Evolutionary conservation across 148 eudicot genomes (phyloP), one percentile per base, ranked within the genome.

Genomic region (Chenopodium formosanum): DNA sequence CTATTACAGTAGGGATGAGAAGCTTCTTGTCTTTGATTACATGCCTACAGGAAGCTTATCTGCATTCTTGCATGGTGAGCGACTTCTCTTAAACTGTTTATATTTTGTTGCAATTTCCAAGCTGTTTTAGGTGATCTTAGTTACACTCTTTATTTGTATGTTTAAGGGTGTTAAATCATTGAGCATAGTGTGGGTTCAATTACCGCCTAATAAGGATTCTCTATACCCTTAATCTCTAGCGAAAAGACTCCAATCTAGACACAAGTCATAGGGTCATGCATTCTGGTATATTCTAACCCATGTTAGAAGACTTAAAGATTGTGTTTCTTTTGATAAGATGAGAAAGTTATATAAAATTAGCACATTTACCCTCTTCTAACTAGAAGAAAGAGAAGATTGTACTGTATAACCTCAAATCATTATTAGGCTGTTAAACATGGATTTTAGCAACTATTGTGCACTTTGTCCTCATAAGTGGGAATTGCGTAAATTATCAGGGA

Each of bases 31-130:
- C 50, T 90, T 83, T 86, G 98, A 94, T 73, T 94, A 94, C 88
- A 87, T 94, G 94, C 92, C 95, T 10, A 87, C 87, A 90, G 98
- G 98, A 83, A 93, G 97, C 86, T 87, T 94, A 29, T 94, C 97
- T 77, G 98, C 98, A 22, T 92, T 92, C 82, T 83, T 94, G 64
- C 98, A 94, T 79, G 98, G 98, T 94, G 73, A 87, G 79, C 44
- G 7, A 31, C 72, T 81, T 68, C 56, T 79, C 73, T 73, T 23
- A 25, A 31, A 14, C 37, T 31, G 12, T 64, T 23, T 52, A 16
- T 11, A 7, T 32, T 29, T 14, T 79, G 19, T 11, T 74, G n/a
- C 4, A 16, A 25, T 13, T 40, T 69, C 69, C 9, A 9, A 60
- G 71, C 7, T 79, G 74, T 56, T 11, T 22, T 20, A 7, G 25